Evolutionary conservation across 2,329 filamentous ascomycete genomes (phyloP), one percentile per base, ranked within the genome.

Genomic region (Exophiala sp.): DNA sequence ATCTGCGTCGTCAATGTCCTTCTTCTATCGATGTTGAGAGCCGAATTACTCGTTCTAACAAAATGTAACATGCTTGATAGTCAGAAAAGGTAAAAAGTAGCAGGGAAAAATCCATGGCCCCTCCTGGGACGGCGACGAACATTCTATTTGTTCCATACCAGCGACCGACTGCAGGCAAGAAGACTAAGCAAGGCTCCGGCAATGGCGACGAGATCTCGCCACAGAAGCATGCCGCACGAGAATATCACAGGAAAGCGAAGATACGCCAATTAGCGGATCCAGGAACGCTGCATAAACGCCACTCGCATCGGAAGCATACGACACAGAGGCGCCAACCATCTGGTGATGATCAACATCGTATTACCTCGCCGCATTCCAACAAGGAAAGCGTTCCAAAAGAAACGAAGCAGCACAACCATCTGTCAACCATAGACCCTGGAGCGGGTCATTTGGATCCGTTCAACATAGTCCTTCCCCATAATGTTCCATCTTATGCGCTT

Each of bases 181-280:
- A 43, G 41, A n/a, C 40, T 7, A 21, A 42, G 20, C 18, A 20
- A 42, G 20, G 16, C 18, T 42, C 40, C 2, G 12, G 6, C 16
- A 10, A 8, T n/a, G 41, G 21, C 21, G 41, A 43, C 21, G 41
- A 43, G 10, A 43, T 43, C 41, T 43, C 41, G 8, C 20, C 41
- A n/a, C 41, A 43, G 21, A 43, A 43, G 41, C 41, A 43, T 43
- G 41, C 41, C n/a, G 41, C 41, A 24, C 20, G 41, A 43, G 41
- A 43, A 29, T 43, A 43, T 24, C 41, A 43, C 8, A 43, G 41
- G 21, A 43, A 43, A 43, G 41, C 41, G 20, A 43, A 32, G 20
- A 43, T 43, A 14, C 41, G 41, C 21, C 41, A 43, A n/a, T 20
- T 24, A 24, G 41, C 20, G 8, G 20, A 43, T 24, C 29, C 41